These are phyloP conservation scores for Blastomyces parvus DNA, from an alignment of 2,329 filamentous ascomycete genomes.

Conservation along the genomic window DNA sequence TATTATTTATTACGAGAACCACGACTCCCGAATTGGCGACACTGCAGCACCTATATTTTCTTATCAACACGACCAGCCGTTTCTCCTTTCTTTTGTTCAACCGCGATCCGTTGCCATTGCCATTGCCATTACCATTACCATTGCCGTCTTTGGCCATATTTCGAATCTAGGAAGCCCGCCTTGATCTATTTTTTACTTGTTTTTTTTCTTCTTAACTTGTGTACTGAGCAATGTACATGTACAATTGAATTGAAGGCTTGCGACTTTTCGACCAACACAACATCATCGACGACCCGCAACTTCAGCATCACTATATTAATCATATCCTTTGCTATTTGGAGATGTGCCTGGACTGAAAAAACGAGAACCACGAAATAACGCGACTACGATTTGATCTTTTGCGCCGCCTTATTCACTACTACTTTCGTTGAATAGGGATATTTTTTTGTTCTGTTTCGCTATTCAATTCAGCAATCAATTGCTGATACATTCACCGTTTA, in stretches of 20 bases:
- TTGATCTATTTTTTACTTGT: background rate
- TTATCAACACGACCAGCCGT: background rate
- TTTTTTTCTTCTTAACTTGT: background rate
- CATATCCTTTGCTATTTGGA: conserved; percentile 2
- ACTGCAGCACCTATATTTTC: background rate
- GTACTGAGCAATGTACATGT: background rate
- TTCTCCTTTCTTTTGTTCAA: conserved; percentile 3
- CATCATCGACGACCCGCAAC: background rate
- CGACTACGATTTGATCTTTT: conserved; percentile 6
- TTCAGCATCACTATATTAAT: background rate
- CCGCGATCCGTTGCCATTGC: background rate
- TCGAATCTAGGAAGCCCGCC: background rate
- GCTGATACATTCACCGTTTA: background rate
- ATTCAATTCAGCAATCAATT: background rate
- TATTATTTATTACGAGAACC: conserved; percentile 4
- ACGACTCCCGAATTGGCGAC: background rate
- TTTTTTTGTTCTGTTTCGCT: background rate
- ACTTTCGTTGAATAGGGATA: conserved; percentile 4
- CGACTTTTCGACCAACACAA: background rate
- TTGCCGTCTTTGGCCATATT: background rate
- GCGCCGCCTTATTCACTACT: background rate
- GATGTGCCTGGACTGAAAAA: background rate
- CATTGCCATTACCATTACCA: background rate
- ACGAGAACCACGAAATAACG: conserved; percentile 8
- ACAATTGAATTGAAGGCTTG: background rate